Base-by-base conservation (phyloP, 169 alveolate genomes). In the Cryptosporidium canis region DNA sequence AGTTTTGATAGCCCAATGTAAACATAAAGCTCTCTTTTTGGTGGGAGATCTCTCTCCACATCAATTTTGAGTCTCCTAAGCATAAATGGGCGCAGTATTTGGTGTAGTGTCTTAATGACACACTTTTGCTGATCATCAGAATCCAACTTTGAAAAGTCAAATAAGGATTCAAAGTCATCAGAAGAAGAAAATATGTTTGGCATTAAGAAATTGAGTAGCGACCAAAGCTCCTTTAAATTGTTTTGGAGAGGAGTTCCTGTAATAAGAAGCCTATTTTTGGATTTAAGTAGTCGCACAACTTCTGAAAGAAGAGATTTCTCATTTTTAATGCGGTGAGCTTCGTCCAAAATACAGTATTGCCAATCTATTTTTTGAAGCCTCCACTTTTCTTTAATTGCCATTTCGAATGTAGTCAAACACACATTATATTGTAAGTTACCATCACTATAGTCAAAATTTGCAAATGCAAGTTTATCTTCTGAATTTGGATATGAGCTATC, bases 241-340 rank as follows among this genome's bases (percentile, higher is more conserved):
- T 96, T 96, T 90, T 96, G 94, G 11, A 96, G 90, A 33, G 98
- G 98, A 1, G 98, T 96, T 41, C 98, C 98, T 4, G 98, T 96
- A 27, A 96, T 83, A 64, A 95, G 90, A 2, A 96, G 92, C 83
- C 97, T 93, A 90, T 94, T 93, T 55, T 90, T 93, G n/a, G 97
- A 92, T 51, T 94, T 85, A 11, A 96, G 90, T 44, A 92, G 85
- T 83, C 98, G 92, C 1, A 96, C 90, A 37, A 85, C 93, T 35
- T 85, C 83, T 14, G 97, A 92, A 31, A 95, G 84, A 39, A 93
- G 71, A 16, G 96, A 92, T 51, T 94, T 95, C 58, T 96, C 98
- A 90, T 96, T 96, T 91, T 96, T 96, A 51, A 96, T 92, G 61
- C 95, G 95, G 44, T 96, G 97, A 14, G 98, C 98, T 85, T 96